Evolutionary conservation across 2,329 filamentous ascomycete species (phyloP).

Genomic region (Thyridium curvatum): DNA sequence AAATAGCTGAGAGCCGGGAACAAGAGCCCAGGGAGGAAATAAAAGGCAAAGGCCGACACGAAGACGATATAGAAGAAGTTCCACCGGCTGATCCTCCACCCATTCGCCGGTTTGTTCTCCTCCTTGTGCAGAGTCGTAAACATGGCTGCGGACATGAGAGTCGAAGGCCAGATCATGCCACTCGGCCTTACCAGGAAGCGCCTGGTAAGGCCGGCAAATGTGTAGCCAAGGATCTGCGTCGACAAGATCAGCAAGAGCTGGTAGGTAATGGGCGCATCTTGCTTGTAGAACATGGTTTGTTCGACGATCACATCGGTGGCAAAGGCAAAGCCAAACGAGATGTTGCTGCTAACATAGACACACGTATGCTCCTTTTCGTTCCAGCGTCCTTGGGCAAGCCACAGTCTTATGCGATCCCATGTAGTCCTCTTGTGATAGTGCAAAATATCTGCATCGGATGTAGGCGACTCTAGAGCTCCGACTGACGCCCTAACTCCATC

Average conservation of each 20-base stretch:
- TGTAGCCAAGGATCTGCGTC: constrained; percentile 80
- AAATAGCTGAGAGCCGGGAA: constrained; percentile 85
- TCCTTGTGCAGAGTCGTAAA: constrained; percentile 81
- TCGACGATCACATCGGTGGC: constrained; percentile 87
- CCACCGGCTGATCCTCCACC: constrained; percentile 77
- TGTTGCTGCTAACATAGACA: constrained; percentile 84
- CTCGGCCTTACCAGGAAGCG: constrained; percentile 78
- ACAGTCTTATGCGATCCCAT: constrained; percentile 52
- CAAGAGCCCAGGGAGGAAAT: constrained; percentile 76
- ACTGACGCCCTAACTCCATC: constrained; percentile 27
- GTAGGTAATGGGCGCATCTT: constrained; percentile 69
- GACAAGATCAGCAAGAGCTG: constrained; percentile 79
- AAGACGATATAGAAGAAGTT: constrained; percentile 78
- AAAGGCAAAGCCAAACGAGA: constrained; percentile 84
- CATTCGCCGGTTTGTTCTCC: constrained; percentile 73
- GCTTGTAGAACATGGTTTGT: constrained; percentile 83
- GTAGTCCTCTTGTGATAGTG: constrained; percentile 4
- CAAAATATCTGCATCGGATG: constrained; percentile 5
- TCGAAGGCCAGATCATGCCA: constrained; percentile 89
- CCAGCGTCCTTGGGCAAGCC: constrained; percentile 76
- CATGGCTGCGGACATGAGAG: constrained; percentile 83
- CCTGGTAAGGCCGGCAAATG: constrained; percentile 75
- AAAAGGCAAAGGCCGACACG: constrained; percentile 67
- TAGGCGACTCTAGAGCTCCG: not conserved
- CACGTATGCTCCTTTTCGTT: constrained; percentile 87